These are phyloP conservation scores for Dittrichia graveolens DNA, from an alignment of 129 eudicot species.

Conservation along the genomic window DNA sequence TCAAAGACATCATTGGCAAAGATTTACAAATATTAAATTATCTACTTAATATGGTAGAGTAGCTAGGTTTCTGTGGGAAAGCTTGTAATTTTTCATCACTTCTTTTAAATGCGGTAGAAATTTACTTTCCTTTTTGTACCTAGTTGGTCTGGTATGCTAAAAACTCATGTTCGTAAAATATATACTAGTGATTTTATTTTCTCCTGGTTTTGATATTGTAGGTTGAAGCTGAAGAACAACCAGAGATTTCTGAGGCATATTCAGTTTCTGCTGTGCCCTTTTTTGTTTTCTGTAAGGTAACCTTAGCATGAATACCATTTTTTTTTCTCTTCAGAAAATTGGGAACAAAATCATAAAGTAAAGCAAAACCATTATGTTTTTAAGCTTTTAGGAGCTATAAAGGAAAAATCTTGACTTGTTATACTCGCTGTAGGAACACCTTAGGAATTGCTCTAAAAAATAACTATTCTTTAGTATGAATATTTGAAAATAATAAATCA, in stretches of 20 bases:
- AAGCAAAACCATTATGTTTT: too few species aligned
- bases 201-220: conserved; percentile 12
- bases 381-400: too few species aligned
- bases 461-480: too few species aligned
- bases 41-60: background rate
- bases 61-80: background rate
- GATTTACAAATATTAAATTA: background rate
- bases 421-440: too few species aligned
- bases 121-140: background rate
- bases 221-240: conserved; percentile 99
- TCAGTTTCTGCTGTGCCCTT: conserved; percentile 96
- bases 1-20: background rate
- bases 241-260: conserved; percentile 93
- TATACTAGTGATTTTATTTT: background rate
- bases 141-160: background rate
- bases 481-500: too few species aligned
- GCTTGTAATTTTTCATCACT: background rate
- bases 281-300: conserved; percentile 85
- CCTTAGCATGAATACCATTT: background rate
- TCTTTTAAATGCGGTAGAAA: background rate
- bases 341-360: background rate
- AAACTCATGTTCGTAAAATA: background rate
- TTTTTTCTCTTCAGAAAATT: background rate
- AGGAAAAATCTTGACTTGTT: too few species aligned
- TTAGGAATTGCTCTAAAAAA: too few species aligned